These are phyloP conservation scores for Starmerella floricola DNA, from an alignment of 805 yeast genomes.

Conservation along the genomic window DNA sequence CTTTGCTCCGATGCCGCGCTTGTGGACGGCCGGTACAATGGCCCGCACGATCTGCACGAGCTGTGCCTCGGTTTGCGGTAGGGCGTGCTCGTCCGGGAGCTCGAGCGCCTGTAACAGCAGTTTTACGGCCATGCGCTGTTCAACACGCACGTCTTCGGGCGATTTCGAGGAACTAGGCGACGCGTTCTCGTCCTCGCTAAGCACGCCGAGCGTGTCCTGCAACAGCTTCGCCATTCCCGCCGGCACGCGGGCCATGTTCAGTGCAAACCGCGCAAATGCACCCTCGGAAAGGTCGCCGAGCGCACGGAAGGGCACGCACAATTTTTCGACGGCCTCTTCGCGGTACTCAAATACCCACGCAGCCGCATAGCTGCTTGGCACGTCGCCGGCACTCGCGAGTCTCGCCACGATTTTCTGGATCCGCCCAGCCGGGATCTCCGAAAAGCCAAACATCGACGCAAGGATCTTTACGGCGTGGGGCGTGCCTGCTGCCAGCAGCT, in stretches of 20 bases:
- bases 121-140: not conserved
- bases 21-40: constrained; percentile 3
- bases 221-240: constrained; percentile 3
- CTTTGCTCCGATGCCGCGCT: constrained; percentile 6
- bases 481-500: constrained; percentile 5
- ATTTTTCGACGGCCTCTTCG: not conserved
- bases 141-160: not conserved
- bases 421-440: not conserved
- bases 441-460: constrained; percentile 5
- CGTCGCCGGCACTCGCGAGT: not conserved
- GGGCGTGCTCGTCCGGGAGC: not conserved
- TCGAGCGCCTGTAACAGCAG: constrained; percentile 6
- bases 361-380: constrained; percentile 6
- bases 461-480: constrained; percentile 13
- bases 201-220: not conserved
- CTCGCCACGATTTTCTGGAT: not conserved
- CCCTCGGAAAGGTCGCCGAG: not conserved
- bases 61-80: constrained; percentile 8
- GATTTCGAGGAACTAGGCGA: not conserved
- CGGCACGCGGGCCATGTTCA: not conserved
- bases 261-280: constrained; percentile 1
- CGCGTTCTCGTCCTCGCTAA: not conserved
- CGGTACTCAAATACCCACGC: constrained; percentile 13
- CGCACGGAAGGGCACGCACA: constrained; percentile 8
- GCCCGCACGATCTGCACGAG: constrained; percentile 5